Percentiles rank a stretch among this genome's conserved stretches.
Conservation (phyloP, 805 yeast genomes). For the Peterozyma xylosa region DNA sequence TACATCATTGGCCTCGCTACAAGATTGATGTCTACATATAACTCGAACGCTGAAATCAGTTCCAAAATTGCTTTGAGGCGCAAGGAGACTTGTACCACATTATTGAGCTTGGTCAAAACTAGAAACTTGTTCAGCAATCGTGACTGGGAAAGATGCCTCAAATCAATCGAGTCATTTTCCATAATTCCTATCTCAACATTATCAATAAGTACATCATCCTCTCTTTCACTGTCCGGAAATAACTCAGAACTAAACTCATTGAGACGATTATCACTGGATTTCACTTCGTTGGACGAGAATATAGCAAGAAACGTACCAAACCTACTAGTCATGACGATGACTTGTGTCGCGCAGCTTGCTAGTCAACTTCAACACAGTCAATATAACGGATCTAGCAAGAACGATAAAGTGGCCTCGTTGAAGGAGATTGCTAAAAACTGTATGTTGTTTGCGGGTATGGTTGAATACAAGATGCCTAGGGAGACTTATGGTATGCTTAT, state of each 20-base stretch:
- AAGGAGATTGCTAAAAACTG: constrained; percentile 71
- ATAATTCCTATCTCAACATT: constrained; percentile 47
- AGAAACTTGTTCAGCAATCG: constrained; percentile 48
- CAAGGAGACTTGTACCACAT: constrained; percentile 56
- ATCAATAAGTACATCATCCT: constrained; percentile 47
- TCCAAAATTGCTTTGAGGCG: constrained; percentile 44
- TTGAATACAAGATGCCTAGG: constrained; percentile 85
- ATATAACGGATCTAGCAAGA: constrained; percentile 31
- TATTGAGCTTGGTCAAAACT: constrained; percentile 63
- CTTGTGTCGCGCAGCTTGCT: constrained; percentile 55
- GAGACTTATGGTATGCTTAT: constrained; percentile 71
- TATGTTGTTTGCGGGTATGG: constrained; percentile 92
- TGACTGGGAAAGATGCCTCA: constrained; percentile 53
- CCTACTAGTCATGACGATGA: constrained; percentile 74
- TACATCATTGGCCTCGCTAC: constrained; percentile 39
- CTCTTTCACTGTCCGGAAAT: constrained; percentile 47
- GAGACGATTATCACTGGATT: constrained; percentile 63
- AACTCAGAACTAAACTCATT: constrained; percentile 41
- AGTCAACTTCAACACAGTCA: constrained; percentile 33
- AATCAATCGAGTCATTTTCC: constrained; percentile 48
- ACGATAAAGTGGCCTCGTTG: constrained; percentile 47
- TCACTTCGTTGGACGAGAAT: constrained; percentile 56
- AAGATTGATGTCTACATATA: constrained; percentile 35
- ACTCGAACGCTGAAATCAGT: constrained; percentile 52
- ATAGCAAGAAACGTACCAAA: constrained; percentile 76